These are phyloP conservation scores for Thymus quinquecostatus DNA, from an alignment of 257 asterid genomes.

Conservation along the genomic window DNA sequence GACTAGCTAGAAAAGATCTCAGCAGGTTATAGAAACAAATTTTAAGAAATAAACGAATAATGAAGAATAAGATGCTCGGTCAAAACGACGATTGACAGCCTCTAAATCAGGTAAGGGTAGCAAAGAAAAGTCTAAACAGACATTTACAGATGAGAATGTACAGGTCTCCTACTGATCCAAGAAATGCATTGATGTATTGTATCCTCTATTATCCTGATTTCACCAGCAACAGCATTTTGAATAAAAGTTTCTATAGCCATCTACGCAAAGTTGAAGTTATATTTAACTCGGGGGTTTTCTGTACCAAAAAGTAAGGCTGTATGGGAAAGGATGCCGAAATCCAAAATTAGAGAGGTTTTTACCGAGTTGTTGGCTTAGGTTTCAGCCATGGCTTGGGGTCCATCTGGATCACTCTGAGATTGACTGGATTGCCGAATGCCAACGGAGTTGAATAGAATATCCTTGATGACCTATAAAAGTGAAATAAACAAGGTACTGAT, in stretches of 20 bases:
- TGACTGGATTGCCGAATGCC: slow-evolving; percentile 48
- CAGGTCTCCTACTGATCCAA: not conserved
- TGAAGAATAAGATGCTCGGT: not conserved
- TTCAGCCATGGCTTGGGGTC: slow-evolving; percentile 92
- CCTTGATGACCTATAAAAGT: slow-evolving; percentile 82
- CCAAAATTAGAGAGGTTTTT: slow-evolving; percentile 6
- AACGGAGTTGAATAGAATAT: slow-evolving; percentile 89
- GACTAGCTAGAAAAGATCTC: not conserved
- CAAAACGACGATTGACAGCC: no score
- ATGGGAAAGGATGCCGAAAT: not conserved
- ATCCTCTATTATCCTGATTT: not conserved
- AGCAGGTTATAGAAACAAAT: not conserved
- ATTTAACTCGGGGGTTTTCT: not conserved
- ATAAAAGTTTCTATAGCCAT: not conserved
- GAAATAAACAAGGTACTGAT: not conserved
- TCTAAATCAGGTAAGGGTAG: not conserved
- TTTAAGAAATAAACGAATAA: not conserved
- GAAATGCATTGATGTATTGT: not conserved
- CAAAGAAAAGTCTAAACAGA: not conserved
- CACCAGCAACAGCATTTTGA: not conserved
- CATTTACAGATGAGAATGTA: slow-evolving; percentile 19
- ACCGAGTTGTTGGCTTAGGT: slow-evolving; percentile 42
- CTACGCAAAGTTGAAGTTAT: not conserved
- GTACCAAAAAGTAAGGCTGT: not conserved
- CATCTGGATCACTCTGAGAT: slow-evolving; percentile 59